Base-by-base conservation (phyloP, 768 basidiomycete species). In the Phanerodontia chrysosporium region DNA sequence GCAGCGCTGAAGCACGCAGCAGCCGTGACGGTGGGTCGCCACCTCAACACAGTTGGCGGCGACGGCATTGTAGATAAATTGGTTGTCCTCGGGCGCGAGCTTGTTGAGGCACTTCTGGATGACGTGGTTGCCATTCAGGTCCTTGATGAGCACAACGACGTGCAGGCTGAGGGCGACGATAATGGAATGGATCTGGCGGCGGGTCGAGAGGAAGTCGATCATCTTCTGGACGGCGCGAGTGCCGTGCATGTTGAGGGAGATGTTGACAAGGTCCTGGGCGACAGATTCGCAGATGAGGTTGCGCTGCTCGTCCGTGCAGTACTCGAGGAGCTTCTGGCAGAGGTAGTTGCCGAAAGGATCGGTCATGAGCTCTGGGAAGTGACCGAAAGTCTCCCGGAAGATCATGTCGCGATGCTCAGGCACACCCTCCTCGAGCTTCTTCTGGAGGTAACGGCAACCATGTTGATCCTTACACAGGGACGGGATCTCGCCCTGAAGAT, bases 61-160 rank as follows among this genome's bases (percentile, higher is more conserved):
- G 35, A 99, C 96, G 58, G 97, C 96, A 67, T 98, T 98, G 76
- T 98, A 99, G 68, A 99, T 99, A 77, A 98, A 98, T 89, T 98
- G 96, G 74, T 99, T 99, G 75, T 99, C 97, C 70, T 99, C 97
- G 1, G 97, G 93, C 46, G 92, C 91, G 64, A 99, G 80, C 76
- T 96, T 95, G 80, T 99, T 99, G 67, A 99, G 77, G 75, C 97
- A 99, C 75, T 99, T 99, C 75, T 99, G 97, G 63, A 98, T 97
- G 71, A 98, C 95, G 72, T 98, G 92, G 68, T 96, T 96, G 53
- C 93, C 93, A 70, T 96, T 96, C 69, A 96, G 78, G 73, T 95
- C 97, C 83, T 98, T 99, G 86, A 99, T 99, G 65, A 99, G 83
- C 64, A 95, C 95, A 30, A 99, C 97, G 67, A 99, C 97, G 73